Conservation (phyloP, 345 rosid genomes). For the Passiflora organensis region DNA sequence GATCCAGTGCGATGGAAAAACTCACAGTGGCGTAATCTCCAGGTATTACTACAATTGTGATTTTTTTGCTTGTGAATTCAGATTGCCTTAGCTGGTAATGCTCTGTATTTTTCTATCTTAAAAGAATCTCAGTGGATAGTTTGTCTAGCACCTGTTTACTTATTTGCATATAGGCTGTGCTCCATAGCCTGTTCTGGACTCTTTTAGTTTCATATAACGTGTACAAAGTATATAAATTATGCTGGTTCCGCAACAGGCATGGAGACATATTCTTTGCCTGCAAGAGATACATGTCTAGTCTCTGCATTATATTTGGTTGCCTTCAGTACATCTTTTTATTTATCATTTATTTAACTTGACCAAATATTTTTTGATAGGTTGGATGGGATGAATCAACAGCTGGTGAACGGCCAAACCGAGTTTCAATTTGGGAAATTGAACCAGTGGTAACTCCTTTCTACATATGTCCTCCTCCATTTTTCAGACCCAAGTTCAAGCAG, state of each 20-base stretch:
- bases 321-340: too few relatives aligned
- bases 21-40: constrained; percentile 98
- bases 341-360: constrained; percentile 9
- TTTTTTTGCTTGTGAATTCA: neutral
- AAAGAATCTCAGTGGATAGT: neutral
- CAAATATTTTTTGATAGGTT: constrained; percentile 44
- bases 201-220: too few relatives aligned
- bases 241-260: too few relatives aligned
- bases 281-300: too few relatives aligned
- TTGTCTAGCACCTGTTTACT: neutral
- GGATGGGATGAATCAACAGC: constrained; percentile 99
- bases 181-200: neutral
- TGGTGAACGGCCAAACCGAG: constrained; percentile 82
- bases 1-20: constrained; percentile 87
- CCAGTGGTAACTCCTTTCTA: constrained; percentile 90
- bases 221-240: too few relatives aligned
- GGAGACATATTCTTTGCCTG: too few relatives aligned
- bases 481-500: constrained; percentile 80
- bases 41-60: constrained; percentile 72
- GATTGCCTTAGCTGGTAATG: neutral
- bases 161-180: neutral
- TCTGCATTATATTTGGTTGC: too few relatives aligned
- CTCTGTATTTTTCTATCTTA: neutral
- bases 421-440: constrained; percentile 92
- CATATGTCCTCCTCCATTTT: constrained; percentile 96